Conservation (phyloP, 2,329 filamentous ascomycete species). For the Xylariaceae sp. region DNA sequence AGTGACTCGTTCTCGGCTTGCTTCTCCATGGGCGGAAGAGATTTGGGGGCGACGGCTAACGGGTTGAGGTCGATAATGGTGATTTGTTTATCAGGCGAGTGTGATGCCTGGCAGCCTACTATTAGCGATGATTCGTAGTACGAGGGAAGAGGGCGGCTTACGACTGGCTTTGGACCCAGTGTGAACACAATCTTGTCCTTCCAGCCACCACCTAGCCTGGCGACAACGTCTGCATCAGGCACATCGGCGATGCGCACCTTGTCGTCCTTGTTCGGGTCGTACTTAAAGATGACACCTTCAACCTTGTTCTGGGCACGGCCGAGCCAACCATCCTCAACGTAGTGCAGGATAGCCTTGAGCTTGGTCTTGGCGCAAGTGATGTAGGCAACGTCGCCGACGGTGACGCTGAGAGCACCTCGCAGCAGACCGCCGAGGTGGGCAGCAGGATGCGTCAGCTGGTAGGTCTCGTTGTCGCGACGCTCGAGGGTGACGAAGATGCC, state of each 20-base stretch:
- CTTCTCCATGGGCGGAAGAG: slow-evolving; percentile 69
- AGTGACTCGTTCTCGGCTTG: slow-evolving; percentile 90
- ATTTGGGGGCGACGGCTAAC: slow-evolving; percentile 74
- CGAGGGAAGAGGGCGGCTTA: slow-evolving; percentile 39
- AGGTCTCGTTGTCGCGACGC: slow-evolving; percentile 79
- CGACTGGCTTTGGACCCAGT: slow-evolving; percentile 57
- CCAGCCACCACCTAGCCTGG: slow-evolving; percentile 82
- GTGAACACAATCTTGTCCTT: slow-evolving; percentile 66
- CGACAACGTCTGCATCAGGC: slow-evolving; percentile 78
- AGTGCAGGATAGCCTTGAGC: slow-evolving; percentile 88
- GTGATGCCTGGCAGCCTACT: slow-evolving; percentile 35
- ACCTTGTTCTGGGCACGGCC: slow-evolving; percentile 89
- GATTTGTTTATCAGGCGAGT: slow-evolving; percentile 58
- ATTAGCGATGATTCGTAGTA: slow-evolving; percentile 8
- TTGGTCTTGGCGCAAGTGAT: slow-evolving; percentile 87
- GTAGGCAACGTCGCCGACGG: slow-evolving; percentile 85
- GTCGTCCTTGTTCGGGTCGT: slow-evolving; percentile 82
- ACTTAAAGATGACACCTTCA: slow-evolving; percentile 85
- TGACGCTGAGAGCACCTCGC: slow-evolving; percentile 82
- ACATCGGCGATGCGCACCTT: slow-evolving; percentile 82
- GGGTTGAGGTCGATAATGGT: slow-evolving; percentile 88
- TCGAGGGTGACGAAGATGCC: slow-evolving; percentile 92
- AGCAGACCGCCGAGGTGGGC: slow-evolving; percentile 87
- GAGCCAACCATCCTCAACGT: slow-evolving; percentile 92
- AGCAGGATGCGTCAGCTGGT: slow-evolving; percentile 92